Conservation (phyloP, 371 early-diverging fungal genomes). For the Syncephalastrum racemosum region DNA sequence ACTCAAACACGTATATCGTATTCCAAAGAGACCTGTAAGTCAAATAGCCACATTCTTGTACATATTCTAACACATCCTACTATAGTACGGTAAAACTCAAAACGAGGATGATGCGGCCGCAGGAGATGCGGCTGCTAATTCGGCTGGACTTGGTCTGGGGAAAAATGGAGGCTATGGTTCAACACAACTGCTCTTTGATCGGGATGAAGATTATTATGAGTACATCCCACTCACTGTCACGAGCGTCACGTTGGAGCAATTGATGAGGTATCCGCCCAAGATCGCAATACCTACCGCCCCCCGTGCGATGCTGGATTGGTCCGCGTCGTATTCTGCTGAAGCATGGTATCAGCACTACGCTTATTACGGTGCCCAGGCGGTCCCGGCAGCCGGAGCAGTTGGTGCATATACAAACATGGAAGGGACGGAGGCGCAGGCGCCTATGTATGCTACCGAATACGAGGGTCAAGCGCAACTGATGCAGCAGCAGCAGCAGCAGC, state of each 20-base stretch:
- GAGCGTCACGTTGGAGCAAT: constrained; percentile 17
- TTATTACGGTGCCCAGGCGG: neutral
- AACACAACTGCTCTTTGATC: constrained; percentile 37
- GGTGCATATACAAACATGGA: no score
- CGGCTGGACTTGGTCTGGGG: neutral
- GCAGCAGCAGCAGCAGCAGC: no score
- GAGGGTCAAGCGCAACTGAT: no score
- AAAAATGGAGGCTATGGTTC: constrained; percentile 11
- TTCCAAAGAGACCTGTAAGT: constrained; percentile 49
- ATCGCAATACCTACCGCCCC: constrained; percentile 29
- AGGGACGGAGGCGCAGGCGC: no score
- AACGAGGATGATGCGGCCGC: neutral
- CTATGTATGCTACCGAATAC: no score
- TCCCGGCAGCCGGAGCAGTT: neutral
- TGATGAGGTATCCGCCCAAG: constrained; percentile 26
- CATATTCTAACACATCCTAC: neutral
- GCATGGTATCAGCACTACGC: neutral
- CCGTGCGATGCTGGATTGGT: constrained; percentile 21
- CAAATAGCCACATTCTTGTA: neutral
- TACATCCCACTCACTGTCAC: constrained; percentile 23
- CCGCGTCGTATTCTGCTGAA: neutral
- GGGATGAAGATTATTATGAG: constrained; percentile 38
- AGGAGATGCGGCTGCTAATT: neutral
- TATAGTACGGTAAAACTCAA: neutral
- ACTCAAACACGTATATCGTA: constrained; percentile 59